phyloP scores from a whole-genome alignment of 257 asterid genomes.

The Linderniella brevidens region DNA sequence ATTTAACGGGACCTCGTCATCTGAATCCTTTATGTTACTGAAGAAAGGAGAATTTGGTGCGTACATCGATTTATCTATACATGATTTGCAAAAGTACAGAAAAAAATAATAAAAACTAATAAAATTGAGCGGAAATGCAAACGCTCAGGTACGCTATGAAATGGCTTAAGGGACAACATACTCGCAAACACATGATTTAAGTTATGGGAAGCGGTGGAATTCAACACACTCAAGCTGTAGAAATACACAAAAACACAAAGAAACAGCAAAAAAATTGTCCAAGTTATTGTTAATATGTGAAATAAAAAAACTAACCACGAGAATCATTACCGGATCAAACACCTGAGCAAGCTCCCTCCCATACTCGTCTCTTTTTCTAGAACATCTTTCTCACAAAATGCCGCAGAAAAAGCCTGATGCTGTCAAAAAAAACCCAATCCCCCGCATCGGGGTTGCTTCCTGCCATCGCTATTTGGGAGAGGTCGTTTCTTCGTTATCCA shows the following conservation, averaged over 20 bases:
- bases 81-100: constrained; percentile 20
- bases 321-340: too few relatives aligned
- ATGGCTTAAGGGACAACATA: constrained; percentile 8
- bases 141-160: neutral
- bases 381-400: too few relatives aligned
- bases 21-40: constrained; percentile 82
- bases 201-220: constrained; percentile 65
- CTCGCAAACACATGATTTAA: constrained; percentile 98
- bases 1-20: constrained; percentile 52
- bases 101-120: neutral
- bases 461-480: too few relatives aligned
- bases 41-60: constrained; percentile 64
- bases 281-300: too few relatives aligned
- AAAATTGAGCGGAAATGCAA: neutral
- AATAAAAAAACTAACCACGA: too few relatives aligned
- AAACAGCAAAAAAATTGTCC: too few relatives aligned
- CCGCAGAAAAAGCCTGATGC: too few relatives aligned
- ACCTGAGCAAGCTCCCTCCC: too few relatives aligned
- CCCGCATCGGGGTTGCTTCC: too few relatives aligned
- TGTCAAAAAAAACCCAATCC: too few relatives aligned
- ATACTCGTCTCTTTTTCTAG: too few relatives aligned
- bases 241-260: constrained; percentile 5
- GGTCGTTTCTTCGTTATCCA: too few relatives aligned
- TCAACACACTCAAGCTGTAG: constrained; percentile 79
- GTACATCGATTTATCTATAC: constrained; percentile 76